These are phyloP conservation scores for Pythium aristosporum DNA, from an alignment of 352 stramenopile genomes.

Conservation along the genomic window DNA sequence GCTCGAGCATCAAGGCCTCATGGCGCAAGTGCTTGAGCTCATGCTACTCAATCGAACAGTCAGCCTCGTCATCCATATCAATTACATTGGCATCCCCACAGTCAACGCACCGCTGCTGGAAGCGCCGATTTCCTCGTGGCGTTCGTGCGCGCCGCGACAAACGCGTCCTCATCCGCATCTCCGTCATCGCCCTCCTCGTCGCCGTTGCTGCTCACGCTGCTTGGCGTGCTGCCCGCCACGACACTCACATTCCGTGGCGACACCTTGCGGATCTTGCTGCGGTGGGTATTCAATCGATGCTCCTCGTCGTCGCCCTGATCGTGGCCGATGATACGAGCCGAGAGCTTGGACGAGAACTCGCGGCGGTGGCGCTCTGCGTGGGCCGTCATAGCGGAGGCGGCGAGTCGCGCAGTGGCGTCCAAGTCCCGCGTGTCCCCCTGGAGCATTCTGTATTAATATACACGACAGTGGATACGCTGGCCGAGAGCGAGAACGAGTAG, in stretches of 20 bases:
- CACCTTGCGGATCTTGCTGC: conserved; percentile 17
- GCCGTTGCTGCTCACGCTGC: conserved; percentile 11
- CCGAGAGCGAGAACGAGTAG: no score
- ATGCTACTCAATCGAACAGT: conserved; percentile 27
- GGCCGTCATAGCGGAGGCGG: conserved; percentile 13
- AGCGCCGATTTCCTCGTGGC: conserved; percentile 11
- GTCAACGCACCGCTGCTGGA: conserved; percentile 15
- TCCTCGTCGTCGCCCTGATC: not conserved
- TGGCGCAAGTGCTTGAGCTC: conserved; percentile 47
- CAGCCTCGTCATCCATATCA: not conserved
- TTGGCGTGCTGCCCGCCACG: not conserved
- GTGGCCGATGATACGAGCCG: no score
- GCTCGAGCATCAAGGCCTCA: conserved; percentile 36
- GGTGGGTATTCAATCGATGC: not conserved
- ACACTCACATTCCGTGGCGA: conserved; percentile 11
- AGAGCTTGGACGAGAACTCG: no score
- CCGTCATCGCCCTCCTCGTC: conserved; percentile 13
- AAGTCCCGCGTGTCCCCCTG: conserved; percentile 6
- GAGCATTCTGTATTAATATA: not conserved
- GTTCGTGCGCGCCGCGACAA: conserved; percentile 20
- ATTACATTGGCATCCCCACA: not conserved
- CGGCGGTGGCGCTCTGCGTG: not conserved
- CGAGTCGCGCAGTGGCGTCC: conserved; percentile 13
- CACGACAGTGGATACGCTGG: not conserved
- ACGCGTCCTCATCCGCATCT: conserved; percentile 16